Evolutionary conservation across 179 eudicot genomes (phyloP).

Genomic region (Patellifolia procumbens): DNA sequence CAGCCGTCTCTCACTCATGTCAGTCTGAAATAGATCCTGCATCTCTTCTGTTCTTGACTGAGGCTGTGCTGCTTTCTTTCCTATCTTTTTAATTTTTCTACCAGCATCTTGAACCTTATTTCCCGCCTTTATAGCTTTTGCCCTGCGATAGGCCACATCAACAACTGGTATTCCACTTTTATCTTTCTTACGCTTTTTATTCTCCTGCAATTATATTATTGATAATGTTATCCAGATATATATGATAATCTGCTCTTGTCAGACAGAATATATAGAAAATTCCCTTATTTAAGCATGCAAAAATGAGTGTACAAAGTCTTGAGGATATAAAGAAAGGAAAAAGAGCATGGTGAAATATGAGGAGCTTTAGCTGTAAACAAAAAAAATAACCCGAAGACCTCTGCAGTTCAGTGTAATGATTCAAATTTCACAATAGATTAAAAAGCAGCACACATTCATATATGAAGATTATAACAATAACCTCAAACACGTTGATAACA

Average conservation of each 20-base stretch:
- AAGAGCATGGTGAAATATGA: background rate
- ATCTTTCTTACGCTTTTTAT: slow-evolving; percentile 56
- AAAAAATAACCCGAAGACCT: background rate
- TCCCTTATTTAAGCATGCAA: background rate
- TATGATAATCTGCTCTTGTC: background rate
- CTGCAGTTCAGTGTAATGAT: background rate
- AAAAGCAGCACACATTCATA: background rate
- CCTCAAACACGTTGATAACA: background rate
- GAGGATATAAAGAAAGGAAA: background rate
- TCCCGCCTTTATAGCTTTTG: slow-evolving; percentile 82
- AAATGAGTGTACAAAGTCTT: background rate
- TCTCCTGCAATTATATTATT: slow-evolving; percentile 38
- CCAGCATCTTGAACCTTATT: slow-evolving; percentile 68
- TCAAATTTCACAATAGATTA: background rate
- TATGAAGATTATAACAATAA: too few species aligned
- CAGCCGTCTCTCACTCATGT: slow-evolving; percentile 70
- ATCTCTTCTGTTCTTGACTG: slow-evolving; percentile 78
- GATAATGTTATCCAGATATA: background rate
- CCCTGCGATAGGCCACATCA: slow-evolving; percentile 79
- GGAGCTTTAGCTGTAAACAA: background rate
- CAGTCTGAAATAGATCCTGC: slow-evolving; percentile 75
- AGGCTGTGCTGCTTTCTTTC: slow-evolving; percentile 42
- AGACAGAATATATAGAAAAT: background rate
- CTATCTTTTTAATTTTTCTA: slow-evolving; percentile 45
- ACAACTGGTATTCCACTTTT: slow-evolving; percentile 76